These are phyloP conservation scores for Fusarium keratoplasticum DNA, from an alignment of 2,329 filamentous ascomycete species.

Conservation along the genomic window DNA sequence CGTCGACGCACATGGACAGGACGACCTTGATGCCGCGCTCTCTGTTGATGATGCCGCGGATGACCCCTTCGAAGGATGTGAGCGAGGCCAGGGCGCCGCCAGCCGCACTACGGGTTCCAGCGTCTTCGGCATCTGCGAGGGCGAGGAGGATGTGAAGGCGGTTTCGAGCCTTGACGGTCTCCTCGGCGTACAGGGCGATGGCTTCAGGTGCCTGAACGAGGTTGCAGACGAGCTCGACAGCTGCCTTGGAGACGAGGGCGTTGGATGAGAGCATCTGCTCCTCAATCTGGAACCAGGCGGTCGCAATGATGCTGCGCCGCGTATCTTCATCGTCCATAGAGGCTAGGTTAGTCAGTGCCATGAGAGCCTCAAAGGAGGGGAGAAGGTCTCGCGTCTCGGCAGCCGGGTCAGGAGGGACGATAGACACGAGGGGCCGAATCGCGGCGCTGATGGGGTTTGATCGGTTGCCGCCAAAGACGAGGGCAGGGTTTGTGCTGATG, in stretches of 20 bases:
- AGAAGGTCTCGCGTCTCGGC: conserved; percentile 80
- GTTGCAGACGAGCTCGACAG: conserved; percentile 92
- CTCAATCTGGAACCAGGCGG: conserved; percentile 81
- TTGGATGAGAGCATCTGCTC: conserved; percentile 85
- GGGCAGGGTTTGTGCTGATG: conserved; percentile 85
- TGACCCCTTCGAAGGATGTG: conserved; percentile 80
- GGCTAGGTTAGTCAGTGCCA: conserved; percentile 94
- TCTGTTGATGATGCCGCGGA: conserved; percentile 76
- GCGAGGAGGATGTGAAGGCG: conserved; percentile 87
- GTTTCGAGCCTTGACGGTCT: conserved; percentile 73
- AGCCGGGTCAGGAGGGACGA: conserved; percentile 74
- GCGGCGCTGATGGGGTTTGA: conserved; percentile 80
- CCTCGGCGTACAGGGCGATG: conserved; percentile 76
- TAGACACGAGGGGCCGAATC: conserved; percentile 82
- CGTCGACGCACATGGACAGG: conserved; percentile 82
- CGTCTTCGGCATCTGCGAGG: conserved; percentile 86
- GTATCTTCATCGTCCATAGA: conserved; percentile 77
- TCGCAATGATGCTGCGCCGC: conserved; percentile 76
- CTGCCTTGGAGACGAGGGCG: conserved; percentile 80
- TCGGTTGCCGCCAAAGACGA: conserved; percentile 84
- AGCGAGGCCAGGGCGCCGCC: conserved; percentile 90
- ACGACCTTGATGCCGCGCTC: conserved; percentile 81
- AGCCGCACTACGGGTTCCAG: conserved; percentile 82
- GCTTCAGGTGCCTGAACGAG: conserved; percentile 78
- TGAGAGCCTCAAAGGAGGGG: conserved; percentile 88